Evolutionary conservation across 2,329 filamentous ascomycete genomes (phyloP).

Genomic region (Fusarium euwallaceae): DNA sequence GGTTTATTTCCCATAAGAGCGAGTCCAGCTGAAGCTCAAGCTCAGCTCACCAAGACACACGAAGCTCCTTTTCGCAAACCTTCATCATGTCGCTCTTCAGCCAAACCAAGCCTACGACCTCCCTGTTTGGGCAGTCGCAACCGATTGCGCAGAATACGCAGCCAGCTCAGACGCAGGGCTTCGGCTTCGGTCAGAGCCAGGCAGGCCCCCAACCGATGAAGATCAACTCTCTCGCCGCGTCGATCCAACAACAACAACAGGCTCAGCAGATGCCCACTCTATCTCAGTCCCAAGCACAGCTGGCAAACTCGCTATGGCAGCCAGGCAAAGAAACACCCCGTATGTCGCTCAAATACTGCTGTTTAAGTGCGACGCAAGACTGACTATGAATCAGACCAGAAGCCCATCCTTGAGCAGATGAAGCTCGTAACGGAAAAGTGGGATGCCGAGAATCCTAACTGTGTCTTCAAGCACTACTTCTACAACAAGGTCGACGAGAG

Average conservation of each 20-base stretch:
- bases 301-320: constrained; percentile 66
- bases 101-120: constrained; percentile 50
- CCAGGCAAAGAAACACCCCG: constrained; percentile 64
- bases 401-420: constrained; percentile 82
- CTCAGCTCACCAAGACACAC: constrained; percentile 29
- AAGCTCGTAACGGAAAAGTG: constrained; percentile 78
- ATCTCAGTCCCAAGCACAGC: constrained; percentile 61
- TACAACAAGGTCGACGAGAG: constrained; percentile 86
- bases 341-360: constrained; percentile 48
- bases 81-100: constrained; percentile 56
- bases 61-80: not conserved
- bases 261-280: constrained; percentile 58
- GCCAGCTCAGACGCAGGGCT: constrained; percentile 41
- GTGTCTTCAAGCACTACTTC: constrained; percentile 85
- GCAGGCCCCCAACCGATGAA: constrained; percentile 56
- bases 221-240: constrained; percentile 54
- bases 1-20: constrained; percentile 21
- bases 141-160: constrained; percentile 48
- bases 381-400: constrained; percentile 63
- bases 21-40: constrained; percentile 29
- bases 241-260: constrained; percentile 54
- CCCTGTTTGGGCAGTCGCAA: constrained; percentile 57
- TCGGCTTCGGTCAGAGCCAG: constrained; percentile 38
- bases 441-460: constrained; percentile 76
- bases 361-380: constrained; percentile 3